Base-by-base conservation (phyloP, 768 basidiomycete species). In the Tulasnella sp. region DNA sequence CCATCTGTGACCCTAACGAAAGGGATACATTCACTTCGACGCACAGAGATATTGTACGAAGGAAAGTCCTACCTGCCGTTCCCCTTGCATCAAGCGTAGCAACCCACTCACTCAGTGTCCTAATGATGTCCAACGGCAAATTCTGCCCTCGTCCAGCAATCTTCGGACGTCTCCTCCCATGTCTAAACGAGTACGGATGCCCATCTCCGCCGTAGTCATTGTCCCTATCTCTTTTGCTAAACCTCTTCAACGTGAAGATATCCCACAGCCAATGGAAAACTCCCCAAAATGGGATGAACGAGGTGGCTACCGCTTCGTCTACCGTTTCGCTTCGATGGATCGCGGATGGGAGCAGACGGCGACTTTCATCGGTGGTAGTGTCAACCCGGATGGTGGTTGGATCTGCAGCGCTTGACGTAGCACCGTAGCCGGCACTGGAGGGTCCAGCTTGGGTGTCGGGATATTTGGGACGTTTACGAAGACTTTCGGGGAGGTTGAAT, bases 181-280 rank as follows among this genome's bases (percentile, higher is more conserved):
- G 3, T 39, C 68, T 64, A 29, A 71, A 64, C 9, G 74, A 76
- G 38, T 76, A 76, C n/a, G 74, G 74, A 17, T 58, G 68, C 25
- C 25, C 31, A 29, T 67, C 58, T 5, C 34, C 39, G 14, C 9
- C 12, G 29, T 68, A 36, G 15, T 76, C 74, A 29, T 70, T 42
- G 7, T 37, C 67, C 8, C 67, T 19, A n/a, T 45, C 42, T 6
- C 68, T 15, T 34, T 40, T 76, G 38, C 67, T 39, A 31, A 76
- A 76, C n/a, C 67, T 69, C 67, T 67, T 64, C 39, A 76, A 68
- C 31, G 74, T 68, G 37, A 69, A 25, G 6, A 45, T 69, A 31
- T 76, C 49, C 74, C 74, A 76, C 22, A 76, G 11, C 37, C 54
- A 76, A 31, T 70, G 38, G 64, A 76, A 76, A 19, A 76, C n/a